These are phyloP conservation scores for Vigna unguiculata DNA, from an alignment of 306 rosid species.

Conservation along the genomic window DNA sequence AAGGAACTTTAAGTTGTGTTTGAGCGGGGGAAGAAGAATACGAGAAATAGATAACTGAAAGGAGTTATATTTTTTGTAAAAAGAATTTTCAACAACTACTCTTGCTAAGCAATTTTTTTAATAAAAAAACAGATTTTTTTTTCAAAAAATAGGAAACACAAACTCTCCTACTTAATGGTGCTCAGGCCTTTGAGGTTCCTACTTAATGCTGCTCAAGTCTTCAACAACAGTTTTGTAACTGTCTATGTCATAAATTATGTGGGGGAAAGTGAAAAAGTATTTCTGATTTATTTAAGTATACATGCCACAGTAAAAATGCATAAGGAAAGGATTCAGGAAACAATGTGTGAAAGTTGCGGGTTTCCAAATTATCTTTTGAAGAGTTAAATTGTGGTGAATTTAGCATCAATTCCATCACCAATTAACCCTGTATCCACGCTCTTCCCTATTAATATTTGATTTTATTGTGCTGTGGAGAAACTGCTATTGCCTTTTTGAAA, in stretches of 20 bases:
- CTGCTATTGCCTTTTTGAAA: conserved; percentile 3
- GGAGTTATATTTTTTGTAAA: neutral
- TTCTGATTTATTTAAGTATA: conserved; percentile 16
- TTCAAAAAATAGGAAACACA: neutral
- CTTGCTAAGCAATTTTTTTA: neutral
- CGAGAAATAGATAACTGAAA: neutral
- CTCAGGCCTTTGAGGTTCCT: neutral
- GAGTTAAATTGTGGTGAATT: conserved; percentile 3
- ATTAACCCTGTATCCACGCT: neutral
- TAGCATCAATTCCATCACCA: neutral
- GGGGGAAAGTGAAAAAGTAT: conserved; percentile 14
- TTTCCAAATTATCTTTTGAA: conserved; percentile 22
- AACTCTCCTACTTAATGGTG: neutral
- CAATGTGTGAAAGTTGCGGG: neutral
- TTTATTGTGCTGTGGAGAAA: neutral
- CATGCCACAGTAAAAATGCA: neutral
- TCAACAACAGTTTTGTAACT: conserved; percentile 8
- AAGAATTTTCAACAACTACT: neutral
- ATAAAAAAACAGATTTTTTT: neutral
- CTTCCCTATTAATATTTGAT: neutral
- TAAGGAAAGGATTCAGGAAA: neutral
- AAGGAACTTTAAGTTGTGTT: conserved; percentile 12
- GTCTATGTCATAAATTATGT: conserved; percentile 16
- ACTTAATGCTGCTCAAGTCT: conserved; percentile 21
- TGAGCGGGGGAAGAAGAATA: neutral